Base-by-base conservation (phyloP, 306 rosid species). In the Cyamopsis tetragonoloba region DNA sequence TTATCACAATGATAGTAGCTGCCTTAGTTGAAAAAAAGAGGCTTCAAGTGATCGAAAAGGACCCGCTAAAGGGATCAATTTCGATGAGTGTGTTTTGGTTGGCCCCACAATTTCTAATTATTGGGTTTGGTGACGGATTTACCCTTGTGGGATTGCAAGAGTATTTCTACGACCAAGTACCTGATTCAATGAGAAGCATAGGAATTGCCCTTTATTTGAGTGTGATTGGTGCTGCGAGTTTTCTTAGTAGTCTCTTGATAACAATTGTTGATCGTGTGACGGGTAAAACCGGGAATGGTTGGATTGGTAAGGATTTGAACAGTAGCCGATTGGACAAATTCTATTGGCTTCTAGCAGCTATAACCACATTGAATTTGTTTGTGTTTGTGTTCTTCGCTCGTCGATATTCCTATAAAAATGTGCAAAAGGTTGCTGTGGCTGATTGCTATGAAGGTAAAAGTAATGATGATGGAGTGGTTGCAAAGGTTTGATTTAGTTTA, bases 161-260 rank as follows among this genome's bases (percentile, higher is more conserved):
- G 75, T 87, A 89, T 19, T 92, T 89, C 32, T 92, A 89, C 30
- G 96, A 86, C 24, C 98, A 92, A 80, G 98, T 84, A 5, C 98
- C 96, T 0, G 98, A 92, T 3, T 86, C 98, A 4, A 89, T 92
- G 96, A 81, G 96, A 55, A 92, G 96, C 60, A 44, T 92, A 1
- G 98, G 96, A 35, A 84, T 92, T 24, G 96, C 89, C 1, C 74
- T 92, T 11, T 92, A 89, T 43, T 46, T 93, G 1, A 84, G 96
- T 62, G 96, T 93, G 7, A 74, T 84, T 6, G 98, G 96, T 1
- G 91, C 88, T 10, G 80, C 79, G 26, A 92, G 72, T 66, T 92
- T 92, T 47, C 62, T 87, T 0, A 80, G 93, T 38, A 83, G 87
- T 48, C 15, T 74, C 39, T 18, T 92, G 31, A 92, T 92, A 48